Base-by-base conservation (phyloP, 306 rosid species). In the Fragaria vesca region DNA sequence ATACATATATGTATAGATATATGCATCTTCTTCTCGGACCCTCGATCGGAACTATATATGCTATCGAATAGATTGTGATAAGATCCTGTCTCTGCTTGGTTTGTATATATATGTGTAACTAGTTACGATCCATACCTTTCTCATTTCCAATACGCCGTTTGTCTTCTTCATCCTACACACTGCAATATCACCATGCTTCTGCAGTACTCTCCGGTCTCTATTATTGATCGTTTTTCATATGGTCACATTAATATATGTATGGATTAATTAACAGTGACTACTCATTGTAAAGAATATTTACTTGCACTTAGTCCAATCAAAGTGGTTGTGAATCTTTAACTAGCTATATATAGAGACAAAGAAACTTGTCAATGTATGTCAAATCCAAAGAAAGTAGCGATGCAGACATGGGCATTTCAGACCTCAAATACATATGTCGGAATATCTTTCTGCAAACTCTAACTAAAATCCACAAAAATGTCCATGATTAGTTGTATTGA, bases 21-120 rank as follows among this genome's bases (percentile, higher is more conserved):
- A 11, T 45, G 12, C 5, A 69, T 69, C 13, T 4, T 58, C 48
- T 58, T 70, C 42, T 74, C 8, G 62, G n/a, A 57, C 75, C 60
- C 54, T 47, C 63, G 48, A 28, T 47, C 62, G 36, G 17, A 16
- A 24, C 8, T 9, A 7, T 28, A 28, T 32, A 32, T 32, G 65
- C 12, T 51, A 65, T 36, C 52, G 57, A 7, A 43, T 62, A 81
- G 80, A 84, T 84, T 52, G 55, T 75, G 87, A 77, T 77, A 78
- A 84, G 87, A 84, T 84, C 78, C 68, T 84, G 83, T 81, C 87
- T 78, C 87, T 78, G 68, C 75, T 78, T 83, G 55, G 73, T 69
- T 74, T 42, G 63, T 68, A 34, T 8, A 55, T 66, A 5, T 4
- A 28, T 6, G 69, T 71, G 30, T 17, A 34, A 66, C 6, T 6